These are phyloP conservation scores for Xylariaceae sp. DNA, from an alignment of 2,329 filamentous ascomycete species.

Conservation along the genomic window DNA sequence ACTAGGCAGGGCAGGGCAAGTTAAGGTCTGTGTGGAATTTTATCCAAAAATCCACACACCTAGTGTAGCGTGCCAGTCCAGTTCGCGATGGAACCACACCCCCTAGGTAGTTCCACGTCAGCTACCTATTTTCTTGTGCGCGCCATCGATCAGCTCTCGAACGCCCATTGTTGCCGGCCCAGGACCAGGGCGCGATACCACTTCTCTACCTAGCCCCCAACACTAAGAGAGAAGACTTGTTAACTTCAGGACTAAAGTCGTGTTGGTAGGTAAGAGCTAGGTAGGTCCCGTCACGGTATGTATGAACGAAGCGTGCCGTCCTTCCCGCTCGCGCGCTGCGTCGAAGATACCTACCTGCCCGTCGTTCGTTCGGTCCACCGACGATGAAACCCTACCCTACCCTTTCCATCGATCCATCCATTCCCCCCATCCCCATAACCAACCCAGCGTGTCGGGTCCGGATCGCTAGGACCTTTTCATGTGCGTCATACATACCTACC, in stretches of 20 bases:
- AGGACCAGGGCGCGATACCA: background rate
- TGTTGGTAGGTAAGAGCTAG: too few species aligned
- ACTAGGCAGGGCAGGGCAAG: too few species aligned
- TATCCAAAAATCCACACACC: too few species aligned
- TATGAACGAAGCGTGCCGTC: too few species aligned
- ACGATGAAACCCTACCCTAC: background rate
- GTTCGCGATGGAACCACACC: background rate
- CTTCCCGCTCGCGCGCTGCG: too few species aligned
- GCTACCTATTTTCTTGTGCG: background rate
- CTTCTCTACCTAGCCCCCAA: too few species aligned
- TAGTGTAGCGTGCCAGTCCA: background rate
- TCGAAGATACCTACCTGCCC: too few species aligned
- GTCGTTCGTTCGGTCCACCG: background rate
- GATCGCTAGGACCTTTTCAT: slow-evolving; percentile 9
- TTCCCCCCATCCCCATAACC: too few species aligned
- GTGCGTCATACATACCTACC: slow-evolving; percentile 13
- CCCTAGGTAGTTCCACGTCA: slow-evolving; percentile 2
- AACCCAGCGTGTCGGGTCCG: slow-evolving; percentile 20
- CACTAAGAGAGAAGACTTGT: too few species aligned
- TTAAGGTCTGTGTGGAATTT: too few species aligned
- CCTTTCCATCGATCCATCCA: background rate
- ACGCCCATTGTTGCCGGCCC: slow-evolving; percentile 5
- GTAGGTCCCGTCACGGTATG: too few species aligned
- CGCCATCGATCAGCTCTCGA: slow-evolving; percentile 12
- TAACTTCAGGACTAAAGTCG: too few species aligned